These are phyloP conservation scores for Boehmeria nivea DNA, from an alignment of 306 rosid genomes.

Conservation along the genomic window DNA sequence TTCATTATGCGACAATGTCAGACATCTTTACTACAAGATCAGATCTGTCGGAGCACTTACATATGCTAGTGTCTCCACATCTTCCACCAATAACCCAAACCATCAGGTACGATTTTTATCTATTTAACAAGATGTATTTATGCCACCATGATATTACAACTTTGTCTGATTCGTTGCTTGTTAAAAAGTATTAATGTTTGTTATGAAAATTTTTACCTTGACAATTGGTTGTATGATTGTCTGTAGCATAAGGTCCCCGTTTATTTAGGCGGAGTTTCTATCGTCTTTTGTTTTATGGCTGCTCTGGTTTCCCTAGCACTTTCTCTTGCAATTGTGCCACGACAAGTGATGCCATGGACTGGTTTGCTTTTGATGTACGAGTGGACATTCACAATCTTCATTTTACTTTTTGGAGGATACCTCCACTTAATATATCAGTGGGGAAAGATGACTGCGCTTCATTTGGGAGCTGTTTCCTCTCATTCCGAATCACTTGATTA, in stretches of 20 bases:
- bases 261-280: conserved; percentile 77
- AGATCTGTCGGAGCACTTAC: conserved; percentile 58
- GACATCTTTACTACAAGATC: conserved; percentile 65
- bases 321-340: conserved; percentile 66
- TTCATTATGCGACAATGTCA: conserved; percentile 57
- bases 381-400: conserved; percentile 84
- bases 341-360: conserved; percentile 96
- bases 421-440: conserved; percentile 60
- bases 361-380: conserved; percentile 96
- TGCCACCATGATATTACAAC: no score
- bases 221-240: conserved; percentile 21
- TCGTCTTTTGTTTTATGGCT: conserved; percentile 52
- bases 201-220: not conserved
- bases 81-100: conserved; percentile 37
- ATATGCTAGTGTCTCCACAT: conserved; percentile 50
- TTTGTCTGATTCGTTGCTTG: not conserved
- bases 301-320: conserved; percentile 60
- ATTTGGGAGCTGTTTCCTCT: conserved; percentile 40
- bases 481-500: conserved; percentile 52
- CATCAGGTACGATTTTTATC: conserved; percentile 61
- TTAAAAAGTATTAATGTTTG: not conserved
- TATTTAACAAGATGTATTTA: no score
- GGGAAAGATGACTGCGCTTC: conserved; percentile 62
- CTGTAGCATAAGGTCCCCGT: conserved; percentile 65
- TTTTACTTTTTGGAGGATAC: conserved; percentile 71